These are phyloP conservation scores for Aurifilum marmelostoma DNA, from an alignment of 2,329 filamentous ascomycete species.

Conservation along the genomic window DNA sequence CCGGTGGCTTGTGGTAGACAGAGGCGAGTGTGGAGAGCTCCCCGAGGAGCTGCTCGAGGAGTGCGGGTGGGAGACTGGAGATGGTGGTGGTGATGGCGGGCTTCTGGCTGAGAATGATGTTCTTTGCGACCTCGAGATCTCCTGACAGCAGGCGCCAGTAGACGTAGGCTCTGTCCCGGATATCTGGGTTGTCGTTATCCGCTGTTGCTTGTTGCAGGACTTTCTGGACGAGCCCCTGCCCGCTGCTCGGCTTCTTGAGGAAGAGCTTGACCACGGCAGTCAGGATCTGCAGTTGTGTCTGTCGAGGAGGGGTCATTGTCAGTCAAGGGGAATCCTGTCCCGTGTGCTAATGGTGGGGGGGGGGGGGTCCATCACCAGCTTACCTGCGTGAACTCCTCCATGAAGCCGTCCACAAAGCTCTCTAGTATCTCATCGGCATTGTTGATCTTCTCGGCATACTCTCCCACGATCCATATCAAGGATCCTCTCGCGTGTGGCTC, in stretches of 20 bases:
- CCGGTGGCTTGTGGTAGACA: slow-evolving; percentile 97
- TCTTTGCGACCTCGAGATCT: slow-evolving; percentile 89
- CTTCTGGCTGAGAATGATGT: slow-evolving; percentile 89
- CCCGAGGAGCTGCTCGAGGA: slow-evolving; percentile 86
- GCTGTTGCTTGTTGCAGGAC: slow-evolving; percentile 90
- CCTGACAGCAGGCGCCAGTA: slow-evolving; percentile 97
- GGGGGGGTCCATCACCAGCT: slow-evolving; percentile 36
- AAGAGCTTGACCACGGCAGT: slow-evolving; percentile 98
- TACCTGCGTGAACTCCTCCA: slow-evolving; percentile 94
- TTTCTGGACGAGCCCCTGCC: slow-evolving; percentile 89
- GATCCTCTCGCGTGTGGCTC: slow-evolving; percentile 89
- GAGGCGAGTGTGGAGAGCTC: slow-evolving; percentile 95
- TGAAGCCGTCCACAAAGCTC: slow-evolving; percentile 91
- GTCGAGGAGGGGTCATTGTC: slow-evolving; percentile 26
- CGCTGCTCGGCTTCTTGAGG: slow-evolving; percentile 92
- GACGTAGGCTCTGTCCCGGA: slow-evolving; percentile 93
- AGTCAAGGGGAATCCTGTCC: background rate
- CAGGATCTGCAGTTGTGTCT: slow-evolving; percentile 97
- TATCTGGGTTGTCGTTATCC: slow-evolving; percentile 97
- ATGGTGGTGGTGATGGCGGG: slow-evolving; percentile 95
- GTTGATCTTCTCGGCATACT: slow-evolving; percentile 98
- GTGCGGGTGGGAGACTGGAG: slow-evolving; percentile 77
- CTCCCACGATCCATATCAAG: slow-evolving; percentile 97
- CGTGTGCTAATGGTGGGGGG: no score
- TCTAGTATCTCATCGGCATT: slow-evolving; percentile 95